Evolutionary conservation across 2,329 filamentous ascomycete genomes (phyloP).

Genomic region (Stagonosporopsis rhizophila): DNA sequence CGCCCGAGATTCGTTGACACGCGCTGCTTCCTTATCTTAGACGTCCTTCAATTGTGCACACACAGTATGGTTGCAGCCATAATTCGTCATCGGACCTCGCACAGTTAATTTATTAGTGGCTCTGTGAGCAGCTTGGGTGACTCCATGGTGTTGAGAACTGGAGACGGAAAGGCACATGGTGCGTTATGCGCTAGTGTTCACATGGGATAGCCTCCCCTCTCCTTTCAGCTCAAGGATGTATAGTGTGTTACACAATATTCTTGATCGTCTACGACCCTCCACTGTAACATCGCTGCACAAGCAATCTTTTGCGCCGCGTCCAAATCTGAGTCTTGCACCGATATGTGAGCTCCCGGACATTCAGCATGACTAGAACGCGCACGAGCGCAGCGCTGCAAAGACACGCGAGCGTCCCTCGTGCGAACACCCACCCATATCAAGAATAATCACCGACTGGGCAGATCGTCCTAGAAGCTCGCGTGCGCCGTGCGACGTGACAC

Average conservation of each 20-base stretch:
- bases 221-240: not conserved
- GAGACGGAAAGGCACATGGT: not conserved
- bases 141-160: too few relatives aligned
- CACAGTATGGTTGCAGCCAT: too few relatives aligned
- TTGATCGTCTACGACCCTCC: too few relatives aligned
- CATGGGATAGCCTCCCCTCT: not conserved
- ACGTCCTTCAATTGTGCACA: too few relatives aligned
- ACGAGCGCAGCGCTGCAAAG: not conserved
- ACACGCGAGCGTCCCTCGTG: slow-evolving; percentile 15
- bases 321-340: not conserved
- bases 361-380: not conserved
- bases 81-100: too few relatives aligned
- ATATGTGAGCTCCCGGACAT: not conserved
- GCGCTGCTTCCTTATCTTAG: too few relatives aligned
- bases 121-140: too few relatives aligned
- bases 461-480: slow-evolving; percentile 2
- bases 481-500: slow-evolving; percentile 14
- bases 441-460: slow-evolving; percentile 2
- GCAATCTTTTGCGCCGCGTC: not conserved
- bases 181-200: not conserved
- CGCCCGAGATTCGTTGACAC: not conserved
- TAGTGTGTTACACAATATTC: not conserved
- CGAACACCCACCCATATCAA: not conserved
- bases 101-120: too few relatives aligned
- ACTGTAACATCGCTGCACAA: not conserved